Evolutionary conservation across 306 rosid genomes (phyloP).

Genomic region (Trifolium pratense): DNA sequence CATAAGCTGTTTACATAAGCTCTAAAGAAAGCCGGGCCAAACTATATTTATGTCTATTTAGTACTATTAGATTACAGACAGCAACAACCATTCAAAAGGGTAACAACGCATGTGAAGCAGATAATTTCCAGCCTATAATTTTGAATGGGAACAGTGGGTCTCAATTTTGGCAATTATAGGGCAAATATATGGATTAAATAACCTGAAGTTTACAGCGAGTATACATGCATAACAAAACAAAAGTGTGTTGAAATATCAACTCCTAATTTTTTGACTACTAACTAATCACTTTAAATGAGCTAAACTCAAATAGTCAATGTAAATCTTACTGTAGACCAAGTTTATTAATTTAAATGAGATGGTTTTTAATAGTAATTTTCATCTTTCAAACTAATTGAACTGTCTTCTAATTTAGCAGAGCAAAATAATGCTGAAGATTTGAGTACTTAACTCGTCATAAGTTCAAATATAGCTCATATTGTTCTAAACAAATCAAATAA

Average conservation of each 20-base stretch:
- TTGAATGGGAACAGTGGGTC: background rate
- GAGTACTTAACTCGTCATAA: background rate
- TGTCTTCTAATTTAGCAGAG: background rate
- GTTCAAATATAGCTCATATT: background rate
- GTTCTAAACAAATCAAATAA: background rate
- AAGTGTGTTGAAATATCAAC: too few species aligned
- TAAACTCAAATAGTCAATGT: background rate
- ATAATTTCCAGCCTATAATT: background rate
- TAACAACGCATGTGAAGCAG: background rate
- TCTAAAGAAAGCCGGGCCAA: too few species aligned
- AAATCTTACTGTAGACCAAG: background rate
- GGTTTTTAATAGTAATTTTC: background rate
- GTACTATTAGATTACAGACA: background rate
- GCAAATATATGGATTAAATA: background rate
- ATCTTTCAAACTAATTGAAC: background rate
- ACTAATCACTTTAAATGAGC: too few species aligned
- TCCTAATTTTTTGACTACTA: too few species aligned
- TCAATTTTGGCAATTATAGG: background rate
- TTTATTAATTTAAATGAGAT: background rate
- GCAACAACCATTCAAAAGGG: slow-evolving; percentile 14
- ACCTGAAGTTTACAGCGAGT: background rate
- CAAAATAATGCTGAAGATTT: background rate
- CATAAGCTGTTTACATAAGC: too few species aligned
- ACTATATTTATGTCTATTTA: background rate
- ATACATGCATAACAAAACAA: too few species aligned